Conservation (phyloP, 345 rosid species). For the Microcos paniculata region DNA sequence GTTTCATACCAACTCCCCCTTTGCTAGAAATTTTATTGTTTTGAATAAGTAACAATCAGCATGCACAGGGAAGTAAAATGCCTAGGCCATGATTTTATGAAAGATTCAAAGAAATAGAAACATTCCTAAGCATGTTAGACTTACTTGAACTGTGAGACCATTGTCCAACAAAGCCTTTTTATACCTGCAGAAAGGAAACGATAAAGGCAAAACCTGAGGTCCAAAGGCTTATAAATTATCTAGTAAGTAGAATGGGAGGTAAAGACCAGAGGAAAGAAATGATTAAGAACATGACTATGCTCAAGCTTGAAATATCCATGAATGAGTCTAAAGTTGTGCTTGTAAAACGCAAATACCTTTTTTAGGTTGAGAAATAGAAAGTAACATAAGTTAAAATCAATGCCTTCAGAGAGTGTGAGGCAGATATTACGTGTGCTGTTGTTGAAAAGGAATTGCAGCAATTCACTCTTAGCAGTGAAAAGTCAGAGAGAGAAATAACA, state of each 20-base stretch:
- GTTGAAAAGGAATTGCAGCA: neutral
- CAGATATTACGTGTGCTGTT: neutral
- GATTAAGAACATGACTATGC: neutral
- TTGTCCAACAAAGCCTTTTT: constrained; percentile 82
- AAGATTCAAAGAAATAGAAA: neutral
- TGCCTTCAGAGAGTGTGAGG: neutral
- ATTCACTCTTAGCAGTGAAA: neutral
- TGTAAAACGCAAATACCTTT: neutral
- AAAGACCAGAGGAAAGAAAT: no score
- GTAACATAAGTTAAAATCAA: neutral
- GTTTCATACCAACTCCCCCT: neutral
- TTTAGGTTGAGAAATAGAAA: neutral
- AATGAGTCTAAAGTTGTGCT: neutral
- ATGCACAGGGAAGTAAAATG: neutral
- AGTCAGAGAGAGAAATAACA: neutral
- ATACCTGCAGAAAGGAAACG: constrained; percentile 52
- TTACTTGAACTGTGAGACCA: constrained; percentile 72
- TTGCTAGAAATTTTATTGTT: neutral
- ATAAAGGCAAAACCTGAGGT: neutral
- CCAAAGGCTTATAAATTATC: neutral
- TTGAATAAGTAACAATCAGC: neutral
- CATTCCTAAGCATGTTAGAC: constrained; percentile 18
- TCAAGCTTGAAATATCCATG: neutral
- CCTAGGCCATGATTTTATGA: neutral
- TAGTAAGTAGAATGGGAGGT: neutral